These are phyloP conservation scores for Fusarium foetens DNA, from an alignment of 2,329 filamentous ascomycete species.

Conservation along the genomic window DNA sequence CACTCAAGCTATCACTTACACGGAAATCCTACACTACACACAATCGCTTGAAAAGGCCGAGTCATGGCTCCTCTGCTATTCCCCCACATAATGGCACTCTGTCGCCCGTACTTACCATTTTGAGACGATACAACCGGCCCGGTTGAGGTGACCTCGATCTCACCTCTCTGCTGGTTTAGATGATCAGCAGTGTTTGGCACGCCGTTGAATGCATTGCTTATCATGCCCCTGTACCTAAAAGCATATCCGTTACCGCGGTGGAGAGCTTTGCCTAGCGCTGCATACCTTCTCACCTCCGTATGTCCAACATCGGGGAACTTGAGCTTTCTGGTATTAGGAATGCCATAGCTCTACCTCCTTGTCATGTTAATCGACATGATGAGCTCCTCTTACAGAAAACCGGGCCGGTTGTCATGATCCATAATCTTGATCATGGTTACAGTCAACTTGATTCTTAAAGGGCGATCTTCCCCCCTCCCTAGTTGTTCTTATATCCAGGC, in stretches of 20 bases:
- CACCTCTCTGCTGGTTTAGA: neutral
- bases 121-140: conserved; percentile 29
- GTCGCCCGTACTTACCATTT: conserved; percentile 24
- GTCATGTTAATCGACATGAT: conserved; percentile 27
- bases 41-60: conserved; percentile 31
- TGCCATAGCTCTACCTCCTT: conserved; percentile 4
- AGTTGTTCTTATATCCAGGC: conserved; percentile 28
- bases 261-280: conserved; percentile 25
- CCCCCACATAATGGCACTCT: conserved; percentile 38
- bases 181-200: neutral
- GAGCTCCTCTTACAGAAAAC: conserved; percentile 33
- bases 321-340: neutral
- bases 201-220: conserved; percentile 30
- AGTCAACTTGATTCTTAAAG: conserved; percentile 36
- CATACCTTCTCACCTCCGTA: conserved; percentile 8
- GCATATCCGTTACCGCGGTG: conserved; percentile 28
- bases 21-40: conserved; percentile 2
- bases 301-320: conserved; percentile 16
- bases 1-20: conserved; percentile 18
- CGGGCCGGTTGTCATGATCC: conserved; percentile 35
- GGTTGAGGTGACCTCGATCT: conserved; percentile 19
- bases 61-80: conserved; percentile 37
- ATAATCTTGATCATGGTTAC: conserved; percentile 19
- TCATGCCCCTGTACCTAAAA: conserved; percentile 36
- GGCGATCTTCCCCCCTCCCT: conserved; percentile 8